Conservation (phyloP, 2,329 filamentous ascomycete genomes). For the Pseudogymnoascus sp. region DNA sequence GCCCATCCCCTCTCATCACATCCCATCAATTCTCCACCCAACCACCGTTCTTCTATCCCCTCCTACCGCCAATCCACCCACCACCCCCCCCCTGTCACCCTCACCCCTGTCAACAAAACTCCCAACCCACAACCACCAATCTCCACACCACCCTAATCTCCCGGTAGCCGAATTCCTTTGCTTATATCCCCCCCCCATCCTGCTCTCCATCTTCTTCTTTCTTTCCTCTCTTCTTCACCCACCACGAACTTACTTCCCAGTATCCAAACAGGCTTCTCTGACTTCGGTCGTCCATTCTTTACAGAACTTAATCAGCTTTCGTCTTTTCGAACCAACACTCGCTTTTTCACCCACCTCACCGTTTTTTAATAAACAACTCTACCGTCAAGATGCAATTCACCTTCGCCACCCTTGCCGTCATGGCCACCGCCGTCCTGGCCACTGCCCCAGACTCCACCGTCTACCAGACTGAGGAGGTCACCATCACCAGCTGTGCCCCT, state of each 20-base stretch:
- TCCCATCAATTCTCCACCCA: neutral
- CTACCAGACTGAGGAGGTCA: conserved; percentile 42
- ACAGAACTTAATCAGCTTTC: conserved; percentile 16
- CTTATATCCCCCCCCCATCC: neutral
- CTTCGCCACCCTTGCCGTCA: conserved; percentile 25
- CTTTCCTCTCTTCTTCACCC: conserved; percentile 8
- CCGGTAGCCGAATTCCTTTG: neutral
- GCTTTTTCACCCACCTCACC: conserved; percentile 10
- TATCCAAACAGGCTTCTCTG: conserved; percentile 13
- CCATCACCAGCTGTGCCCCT: conserved; percentile 42
- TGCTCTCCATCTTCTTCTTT: conserved; percentile 7
- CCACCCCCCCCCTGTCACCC: neutral
- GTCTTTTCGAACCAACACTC: conserved; percentile 18
- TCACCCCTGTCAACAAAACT: neutral
- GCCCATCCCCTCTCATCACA: neutral
- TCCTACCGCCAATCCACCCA: neutral
- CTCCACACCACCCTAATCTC: neutral
- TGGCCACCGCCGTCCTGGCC: conserved; percentile 27
- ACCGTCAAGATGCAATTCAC: conserved; percentile 33
- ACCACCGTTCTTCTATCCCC: neutral
- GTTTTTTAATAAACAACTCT: conserved; percentile 12
- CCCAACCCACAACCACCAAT: neutral
- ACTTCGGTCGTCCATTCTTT: conserved; percentile 28
- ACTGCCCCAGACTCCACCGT: conserved; percentile 28
- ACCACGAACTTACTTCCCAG: neutral